phyloP scores from a whole-genome alignment of 1,284 basidiomycete species.

The Trichosporon inkin region DNA sequence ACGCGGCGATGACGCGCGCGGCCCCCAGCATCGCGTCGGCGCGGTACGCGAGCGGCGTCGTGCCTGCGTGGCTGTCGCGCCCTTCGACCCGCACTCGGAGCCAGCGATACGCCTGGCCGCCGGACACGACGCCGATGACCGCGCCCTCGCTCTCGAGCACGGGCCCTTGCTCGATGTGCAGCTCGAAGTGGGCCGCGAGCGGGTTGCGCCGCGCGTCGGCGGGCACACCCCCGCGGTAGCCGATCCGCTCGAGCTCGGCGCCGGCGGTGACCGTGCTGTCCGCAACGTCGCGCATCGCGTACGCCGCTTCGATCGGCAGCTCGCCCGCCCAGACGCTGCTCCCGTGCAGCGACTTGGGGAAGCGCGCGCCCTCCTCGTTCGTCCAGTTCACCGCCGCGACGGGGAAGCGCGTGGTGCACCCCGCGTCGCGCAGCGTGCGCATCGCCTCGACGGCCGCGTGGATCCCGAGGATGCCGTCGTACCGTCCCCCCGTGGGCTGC shows the following conservation, averaged over 20 bases:
- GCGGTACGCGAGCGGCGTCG: constrained; percentile 29
- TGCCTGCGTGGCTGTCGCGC: constrained; percentile 31
- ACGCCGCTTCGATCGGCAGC: constrained; percentile 10
- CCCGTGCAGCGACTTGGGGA: constrained; percentile 19
- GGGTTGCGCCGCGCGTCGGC: constrained; percentile 20
- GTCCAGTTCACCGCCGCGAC: constrained; percentile 31
- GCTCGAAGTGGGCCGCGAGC: constrained; percentile 35
- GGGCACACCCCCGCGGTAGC: constrained; percentile 15
- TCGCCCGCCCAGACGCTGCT: constrained; percentile 28
- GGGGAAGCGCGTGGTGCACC: constrained; percentile 20
- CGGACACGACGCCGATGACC: constrained; percentile 27
- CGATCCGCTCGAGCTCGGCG: constrained; percentile 21
- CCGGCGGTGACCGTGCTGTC: constrained; percentile 16
- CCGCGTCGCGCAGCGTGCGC: constrained; percentile 20
- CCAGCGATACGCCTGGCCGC: constrained; percentile 36
- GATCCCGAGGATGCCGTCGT: constrained; percentile 38
- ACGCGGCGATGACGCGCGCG: constrained; percentile 19
- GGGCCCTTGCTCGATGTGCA: constrained; percentile 40
- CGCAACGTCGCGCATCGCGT: constrained; percentile 17
- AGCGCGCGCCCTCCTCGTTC: constrained; percentile 26
- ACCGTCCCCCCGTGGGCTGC: constrained; percentile 35
- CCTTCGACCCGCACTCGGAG: constrained; percentile 27
- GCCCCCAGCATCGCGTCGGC: constrained; percentile 25
- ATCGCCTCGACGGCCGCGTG: constrained; percentile 29
- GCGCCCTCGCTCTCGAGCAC: constrained; percentile 25